phyloP scores from a whole-genome alignment of 805 yeast genomes.

The Wickerhamiella alocasiicola region DNA sequence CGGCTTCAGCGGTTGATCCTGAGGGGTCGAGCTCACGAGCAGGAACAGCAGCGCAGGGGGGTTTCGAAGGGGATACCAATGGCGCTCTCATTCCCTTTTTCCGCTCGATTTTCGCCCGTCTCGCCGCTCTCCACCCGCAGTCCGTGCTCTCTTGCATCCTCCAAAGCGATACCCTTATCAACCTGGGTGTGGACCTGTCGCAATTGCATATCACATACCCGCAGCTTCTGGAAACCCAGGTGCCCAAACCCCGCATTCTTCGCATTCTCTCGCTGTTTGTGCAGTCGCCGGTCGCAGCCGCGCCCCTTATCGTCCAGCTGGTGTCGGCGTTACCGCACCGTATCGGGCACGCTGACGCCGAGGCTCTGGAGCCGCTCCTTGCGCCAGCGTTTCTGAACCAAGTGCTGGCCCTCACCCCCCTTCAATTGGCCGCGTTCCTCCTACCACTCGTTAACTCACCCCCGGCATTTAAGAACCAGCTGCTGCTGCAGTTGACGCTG shows the following conservation, averaged over 20 bases:
- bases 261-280: neutral
- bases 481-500: constrained; percentile 5
- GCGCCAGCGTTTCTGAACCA: neutral
- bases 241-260: neutral
- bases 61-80: neutral
- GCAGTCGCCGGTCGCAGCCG: neutral
- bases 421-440: neutral
- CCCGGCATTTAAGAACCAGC: neutral
- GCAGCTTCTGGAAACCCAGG: neutral
- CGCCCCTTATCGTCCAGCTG: neutral
- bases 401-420: neutral
- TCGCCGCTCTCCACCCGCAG: neutral
- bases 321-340: neutral
- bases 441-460: neutral
- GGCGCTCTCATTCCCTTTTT: neutral
- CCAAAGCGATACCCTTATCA: constrained; percentile 1
- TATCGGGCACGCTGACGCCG: neutral
- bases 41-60: too few relatives aligned
- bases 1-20: too few relatives aligned
- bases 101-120: neutral
- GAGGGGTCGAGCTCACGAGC: too few relatives aligned
- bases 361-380: neutral
- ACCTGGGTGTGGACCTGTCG: neutral
- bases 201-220: neutral
- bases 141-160: neutral